A percentile compares a stretch with the other conserved stretches of the same genome.
These are phyloP conservation scores for Oryza officinalis DNA, from an alignment of 176 grass and related monocot species.

Conservation along the genomic window DNA sequence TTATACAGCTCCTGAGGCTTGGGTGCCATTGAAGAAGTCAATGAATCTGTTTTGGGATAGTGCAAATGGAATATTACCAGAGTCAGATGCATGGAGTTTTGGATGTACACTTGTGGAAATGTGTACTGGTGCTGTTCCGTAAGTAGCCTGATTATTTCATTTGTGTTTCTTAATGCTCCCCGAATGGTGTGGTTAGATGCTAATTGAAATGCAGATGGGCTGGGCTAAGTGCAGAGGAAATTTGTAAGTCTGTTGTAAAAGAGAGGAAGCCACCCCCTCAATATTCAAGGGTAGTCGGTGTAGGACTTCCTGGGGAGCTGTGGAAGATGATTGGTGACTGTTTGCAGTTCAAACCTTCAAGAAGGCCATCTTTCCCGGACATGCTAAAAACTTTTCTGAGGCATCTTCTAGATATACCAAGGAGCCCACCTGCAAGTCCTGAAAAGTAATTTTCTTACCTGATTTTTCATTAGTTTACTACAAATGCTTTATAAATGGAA, in stretches of 20 bases:
- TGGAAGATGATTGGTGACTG: slow-evolving; percentile 99
- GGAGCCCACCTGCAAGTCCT: slow-evolving; percentile 84
- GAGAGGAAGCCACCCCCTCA: slow-evolving; percentile 86
- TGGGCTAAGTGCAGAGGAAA: slow-evolving; percentile 91
- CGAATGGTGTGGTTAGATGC: slow-evolving; percentile 46
- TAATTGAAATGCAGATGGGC: slow-evolving; percentile 88
- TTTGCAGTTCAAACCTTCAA: slow-evolving; percentile 77
- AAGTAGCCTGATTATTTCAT: slow-evolving; percentile 66
- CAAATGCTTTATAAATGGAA: slow-evolving; percentile 26
- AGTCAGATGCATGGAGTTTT: slow-evolving; percentile 99
- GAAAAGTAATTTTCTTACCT: slow-evolving; percentile 69
- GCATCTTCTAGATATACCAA: slow-evolving; percentile 93
- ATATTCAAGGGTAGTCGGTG: slow-evolving; percentile 95
- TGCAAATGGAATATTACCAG: slow-evolving; percentile 75
- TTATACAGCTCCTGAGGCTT: slow-evolving; percentile 98
- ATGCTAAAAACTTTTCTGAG: slow-evolving; percentile 96
- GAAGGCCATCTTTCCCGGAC: slow-evolving; percentile 87
- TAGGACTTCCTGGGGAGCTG: slow-evolving; percentile 92
- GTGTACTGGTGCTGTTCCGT: slow-evolving; percentile 99
- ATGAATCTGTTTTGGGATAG: slow-evolving; percentile 82
- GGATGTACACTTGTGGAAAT: slow-evolving; percentile 99
- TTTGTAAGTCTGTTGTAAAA: slow-evolving; percentile 84
- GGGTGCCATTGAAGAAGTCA: slow-evolving; percentile 86
- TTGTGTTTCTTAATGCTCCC: slow-evolving; percentile 40
- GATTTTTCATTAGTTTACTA: slow-evolving; percentile 26